Conservation (phyloP, 352 stramenopile species). For the Globisporangium radiosum region DNA sequence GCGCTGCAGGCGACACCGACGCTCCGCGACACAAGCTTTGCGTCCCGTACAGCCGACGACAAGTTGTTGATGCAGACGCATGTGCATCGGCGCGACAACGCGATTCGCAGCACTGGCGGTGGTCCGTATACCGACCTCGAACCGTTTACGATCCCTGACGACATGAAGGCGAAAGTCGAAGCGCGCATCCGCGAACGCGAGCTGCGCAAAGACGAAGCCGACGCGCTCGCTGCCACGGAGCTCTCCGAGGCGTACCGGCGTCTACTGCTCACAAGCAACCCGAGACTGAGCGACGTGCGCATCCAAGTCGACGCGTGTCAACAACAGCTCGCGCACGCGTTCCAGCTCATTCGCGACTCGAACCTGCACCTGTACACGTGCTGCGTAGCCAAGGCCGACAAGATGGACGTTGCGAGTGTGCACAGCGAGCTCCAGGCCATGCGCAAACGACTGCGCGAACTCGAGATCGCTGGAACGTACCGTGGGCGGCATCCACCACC, state of each 20-base stretch:
- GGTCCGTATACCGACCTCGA: conserved; percentile 59
- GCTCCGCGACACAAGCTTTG: conserved; percentile 25
- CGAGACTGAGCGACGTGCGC: conserved; percentile 49
- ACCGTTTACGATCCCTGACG: conserved; percentile 68
- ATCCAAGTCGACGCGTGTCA: conserved; percentile 58
- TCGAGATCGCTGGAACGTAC: conserved; percentile 14
- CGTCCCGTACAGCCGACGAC: conserved; percentile 39
- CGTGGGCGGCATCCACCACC: conserved; percentile 3
- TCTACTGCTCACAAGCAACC: conserved; percentile 52
- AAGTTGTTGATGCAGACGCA: conserved; percentile 57
- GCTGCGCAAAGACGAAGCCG: conserved; percentile 37
- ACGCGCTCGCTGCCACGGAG: conserved; percentile 35
- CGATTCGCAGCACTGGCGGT: conserved; percentile 10
- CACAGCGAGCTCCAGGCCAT: conserved; percentile 48
- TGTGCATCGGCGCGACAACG: conserved; percentile 20
- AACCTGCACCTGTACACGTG: conserved; percentile 62
- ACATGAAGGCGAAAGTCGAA: conserved; percentile 79
- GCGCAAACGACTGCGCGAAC: conserved; percentile 27
- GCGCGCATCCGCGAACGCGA: conserved; percentile 53
- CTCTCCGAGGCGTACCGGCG: conserved; percentile 54
- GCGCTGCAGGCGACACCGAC: conserved; percentile 27
- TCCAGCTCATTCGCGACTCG: conserved; percentile 54
- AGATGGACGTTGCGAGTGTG: conserved; percentile 33
- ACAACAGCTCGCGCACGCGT: conserved; percentile 57
- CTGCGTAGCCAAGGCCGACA: conserved; percentile 58